A percentile compares a stretch with the other conserved stretches of the same genome.
phyloP scores from a whole-genome alignment of 1,284 basidiomycete species.

The Ganoderma resinaceum region DNA sequence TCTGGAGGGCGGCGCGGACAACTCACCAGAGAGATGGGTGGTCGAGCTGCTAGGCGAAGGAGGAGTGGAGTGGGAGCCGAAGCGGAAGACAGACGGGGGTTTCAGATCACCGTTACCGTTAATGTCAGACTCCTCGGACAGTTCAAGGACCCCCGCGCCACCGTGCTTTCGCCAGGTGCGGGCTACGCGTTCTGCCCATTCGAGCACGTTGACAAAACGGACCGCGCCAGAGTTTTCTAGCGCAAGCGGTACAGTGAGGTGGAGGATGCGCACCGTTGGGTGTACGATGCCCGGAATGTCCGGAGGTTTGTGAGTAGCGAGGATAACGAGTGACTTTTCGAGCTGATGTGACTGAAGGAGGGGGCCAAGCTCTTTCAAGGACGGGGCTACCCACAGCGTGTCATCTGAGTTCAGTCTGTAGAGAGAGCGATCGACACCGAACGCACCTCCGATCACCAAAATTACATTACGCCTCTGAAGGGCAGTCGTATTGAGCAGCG shows the following conservation, averaged over 20 bases:
- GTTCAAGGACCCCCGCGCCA: slow-evolving; percentile 42
- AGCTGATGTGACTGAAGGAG: slow-evolving; percentile 55
- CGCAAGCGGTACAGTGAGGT: slow-evolving; percentile 49
- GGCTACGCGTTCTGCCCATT: slow-evolving; percentile 60
- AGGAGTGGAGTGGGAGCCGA: slow-evolving; percentile 36
- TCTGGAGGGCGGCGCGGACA: background rate
- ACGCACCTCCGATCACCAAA: slow-evolving; percentile 57
- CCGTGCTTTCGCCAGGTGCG: slow-evolving; percentile 51
- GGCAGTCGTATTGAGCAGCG: slow-evolving; percentile 35
- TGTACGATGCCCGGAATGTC: slow-evolving; percentile 41
- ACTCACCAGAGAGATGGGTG: slow-evolving; percentile 24
- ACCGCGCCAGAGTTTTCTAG: slow-evolving; percentile 55
- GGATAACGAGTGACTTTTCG: slow-evolving; percentile 52
- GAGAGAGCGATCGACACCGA: background rate
- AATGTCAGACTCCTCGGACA: slow-evolving; percentile 40
- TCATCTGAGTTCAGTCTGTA: too few species aligned
- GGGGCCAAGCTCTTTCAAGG: slow-evolving; percentile 49
- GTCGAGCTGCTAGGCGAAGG: slow-evolving; percentile 36
- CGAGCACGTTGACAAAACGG: slow-evolving; percentile 56
- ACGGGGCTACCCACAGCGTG: slow-evolving; percentile 36
- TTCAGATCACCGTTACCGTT: slow-evolving; percentile 30
- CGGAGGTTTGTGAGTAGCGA: slow-evolving; percentile 56
- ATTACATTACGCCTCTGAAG: slow-evolving; percentile 48
- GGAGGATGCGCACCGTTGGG: slow-evolving; percentile 54
- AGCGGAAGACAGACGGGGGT: slow-evolving; percentile 33